Evolutionary conservation across 2,329 filamentous ascomycete genomes (phyloP).

Genomic region (Claviceps sp.): DNA sequence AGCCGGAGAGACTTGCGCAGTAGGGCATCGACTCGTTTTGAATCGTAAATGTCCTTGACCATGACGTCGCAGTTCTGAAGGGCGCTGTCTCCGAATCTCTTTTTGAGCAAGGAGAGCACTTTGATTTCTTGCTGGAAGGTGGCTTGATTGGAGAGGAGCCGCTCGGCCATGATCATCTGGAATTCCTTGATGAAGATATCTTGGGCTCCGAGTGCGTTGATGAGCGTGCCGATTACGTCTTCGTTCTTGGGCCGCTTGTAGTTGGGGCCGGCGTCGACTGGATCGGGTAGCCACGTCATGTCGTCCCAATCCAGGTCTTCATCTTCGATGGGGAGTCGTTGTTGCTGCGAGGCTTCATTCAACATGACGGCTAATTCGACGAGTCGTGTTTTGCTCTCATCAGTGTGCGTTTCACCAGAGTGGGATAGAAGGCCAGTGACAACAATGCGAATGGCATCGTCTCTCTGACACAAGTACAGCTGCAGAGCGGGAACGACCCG

Average conservation of each 20-base stretch:
- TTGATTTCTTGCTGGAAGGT: conserved; percentile 68
- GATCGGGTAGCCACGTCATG: conserved; percentile 85
- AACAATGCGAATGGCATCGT: conserved; percentile 67
- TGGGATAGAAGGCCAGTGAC: conserved; percentile 60
- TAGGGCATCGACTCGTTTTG: conserved; percentile 54
- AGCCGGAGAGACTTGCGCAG: conserved; percentile 37
- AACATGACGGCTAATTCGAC: conserved; percentile 56
- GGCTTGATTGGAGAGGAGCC: conserved; percentile 53
- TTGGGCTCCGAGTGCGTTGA: conserved; percentile 76
- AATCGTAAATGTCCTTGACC: conserved; percentile 86
- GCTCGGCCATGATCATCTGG: conserved; percentile 75
- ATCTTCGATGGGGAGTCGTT: conserved; percentile 39
- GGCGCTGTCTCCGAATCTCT: conserved; percentile 72
- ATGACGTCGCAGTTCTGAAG: conserved; percentile 95
- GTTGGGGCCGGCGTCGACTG: conserved; percentile 82
- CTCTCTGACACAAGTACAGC: conserved; percentile 61
- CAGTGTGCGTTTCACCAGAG: conserved; percentile 36
- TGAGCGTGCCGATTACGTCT: conserved; percentile 83
- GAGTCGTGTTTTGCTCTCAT: conserved; percentile 36
- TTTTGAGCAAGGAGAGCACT: conserved; percentile 76
- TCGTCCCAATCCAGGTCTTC: conserved; percentile 81
- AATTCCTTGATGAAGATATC: conserved; percentile 93
- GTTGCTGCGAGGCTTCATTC: conserved; percentile 43
- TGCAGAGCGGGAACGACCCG: conserved; percentile 61
- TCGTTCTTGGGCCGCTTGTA: conserved; percentile 81